A percentile compares a stretch with the other conserved stretches of the same genome.
Conservation (phyloP, 352 stramenopile genomes). For the Pythium brassicae region DNA sequence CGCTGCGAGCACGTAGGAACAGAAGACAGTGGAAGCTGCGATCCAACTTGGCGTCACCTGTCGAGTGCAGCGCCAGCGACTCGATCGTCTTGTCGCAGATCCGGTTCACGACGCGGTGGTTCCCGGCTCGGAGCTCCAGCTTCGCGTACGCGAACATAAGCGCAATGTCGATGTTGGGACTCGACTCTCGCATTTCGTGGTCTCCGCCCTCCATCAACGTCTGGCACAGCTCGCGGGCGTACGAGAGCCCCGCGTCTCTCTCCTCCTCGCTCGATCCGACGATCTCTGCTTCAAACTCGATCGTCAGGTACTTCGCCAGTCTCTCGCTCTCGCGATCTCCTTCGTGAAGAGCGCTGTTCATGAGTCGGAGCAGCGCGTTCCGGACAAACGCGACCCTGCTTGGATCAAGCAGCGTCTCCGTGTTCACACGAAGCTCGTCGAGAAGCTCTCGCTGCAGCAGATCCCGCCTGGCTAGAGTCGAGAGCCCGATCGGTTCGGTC, state of each 20-base stretch:
- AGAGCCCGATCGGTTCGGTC: constrained; percentile 22
- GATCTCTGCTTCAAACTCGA: constrained; percentile 42
- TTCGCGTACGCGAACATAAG: constrained; percentile 51
- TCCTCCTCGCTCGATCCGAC: neutral
- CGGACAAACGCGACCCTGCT: constrained; percentile 45
- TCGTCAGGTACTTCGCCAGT: constrained; percentile 40
- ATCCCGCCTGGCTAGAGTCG: constrained; percentile 17
- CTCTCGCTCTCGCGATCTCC: constrained; percentile 3
- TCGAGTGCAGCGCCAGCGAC: constrained; percentile 14
- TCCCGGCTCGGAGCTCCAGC: constrained; percentile 40
- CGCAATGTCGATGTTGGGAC: constrained; percentile 11
- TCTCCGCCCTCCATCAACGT: constrained; percentile 11
- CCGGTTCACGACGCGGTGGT: constrained; percentile 36
- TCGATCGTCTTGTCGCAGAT: constrained; percentile 56
- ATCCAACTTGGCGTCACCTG: constrained; percentile 3
- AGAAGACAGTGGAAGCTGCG: constrained; percentile 46
- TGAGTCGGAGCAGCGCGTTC: constrained; percentile 23
- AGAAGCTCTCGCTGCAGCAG: constrained; percentile 23
- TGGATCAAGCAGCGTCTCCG: constrained; percentile 20
- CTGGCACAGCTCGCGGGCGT: constrained; percentile 33
- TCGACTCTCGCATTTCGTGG: neutral
- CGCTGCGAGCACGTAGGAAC: constrained; percentile 40
- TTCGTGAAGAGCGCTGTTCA: constrained; percentile 18
- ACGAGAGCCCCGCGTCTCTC: constrained; percentile 5
- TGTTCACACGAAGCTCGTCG: constrained; percentile 20